Evolutionary conservation across 306 rosid genomes (phyloP).

Genomic region (Medicago arabica): DNA sequence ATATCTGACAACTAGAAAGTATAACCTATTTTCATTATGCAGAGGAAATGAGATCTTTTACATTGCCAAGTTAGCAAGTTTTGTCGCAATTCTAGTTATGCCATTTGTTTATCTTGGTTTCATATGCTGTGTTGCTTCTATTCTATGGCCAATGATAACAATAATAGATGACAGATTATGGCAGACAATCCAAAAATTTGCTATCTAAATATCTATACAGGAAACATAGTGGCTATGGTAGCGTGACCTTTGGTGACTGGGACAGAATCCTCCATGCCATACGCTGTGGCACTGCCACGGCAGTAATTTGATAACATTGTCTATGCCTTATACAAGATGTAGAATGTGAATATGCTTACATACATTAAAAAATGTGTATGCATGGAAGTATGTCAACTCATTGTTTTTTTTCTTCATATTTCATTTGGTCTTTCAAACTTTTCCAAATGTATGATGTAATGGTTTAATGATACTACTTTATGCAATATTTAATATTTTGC

Average conservation of each 20-base stretch:
- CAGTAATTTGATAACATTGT: not conserved
- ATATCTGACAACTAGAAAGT: not conserved
- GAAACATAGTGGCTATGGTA: no score
- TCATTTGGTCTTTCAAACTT: constrained; percentile 8
- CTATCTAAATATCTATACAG: no score
- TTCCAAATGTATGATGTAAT: constrained; percentile 12
- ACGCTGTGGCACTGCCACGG: not conserved
- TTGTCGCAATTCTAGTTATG: not conserved
- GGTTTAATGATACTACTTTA: not conserved
- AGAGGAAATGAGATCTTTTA: not conserved
- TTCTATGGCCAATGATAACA: not conserved
- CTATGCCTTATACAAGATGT: not conserved
- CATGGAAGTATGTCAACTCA: not conserved
- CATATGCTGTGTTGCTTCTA: not conserved
- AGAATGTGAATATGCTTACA: not conserved
- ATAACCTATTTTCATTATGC: not conserved
- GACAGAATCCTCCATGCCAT: no score
- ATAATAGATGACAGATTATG: no score
- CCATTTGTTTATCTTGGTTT: not conserved
- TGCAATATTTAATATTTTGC: not conserved
- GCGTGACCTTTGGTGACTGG: no score
- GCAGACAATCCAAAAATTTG: no score
- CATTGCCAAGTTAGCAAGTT: not conserved
- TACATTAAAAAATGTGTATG: no score
- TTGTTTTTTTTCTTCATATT: not conserved